These are phyloP conservation scores for Rickenella mellea DNA, from an alignment of 768 basidiomycete genomes.

Conservation along the genomic window DNA sequence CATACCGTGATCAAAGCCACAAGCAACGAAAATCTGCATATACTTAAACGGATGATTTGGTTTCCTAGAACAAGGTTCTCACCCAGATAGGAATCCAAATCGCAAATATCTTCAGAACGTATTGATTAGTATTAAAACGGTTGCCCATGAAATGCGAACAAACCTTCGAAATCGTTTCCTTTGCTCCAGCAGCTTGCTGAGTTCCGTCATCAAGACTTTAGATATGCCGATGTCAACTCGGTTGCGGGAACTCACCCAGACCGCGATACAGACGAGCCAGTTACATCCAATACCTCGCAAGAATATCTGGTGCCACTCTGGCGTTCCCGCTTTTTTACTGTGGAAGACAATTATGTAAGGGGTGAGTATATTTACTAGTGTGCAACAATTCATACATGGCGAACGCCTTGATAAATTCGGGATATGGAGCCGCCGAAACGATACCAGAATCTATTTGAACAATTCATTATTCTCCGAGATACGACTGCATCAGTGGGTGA, in stretches of 20 bases:
- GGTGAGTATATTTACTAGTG: neutral
- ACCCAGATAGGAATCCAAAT: conserved; percentile 75
- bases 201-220: neutral
- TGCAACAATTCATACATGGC: conserved; percentile 46
- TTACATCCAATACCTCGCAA: conserved; percentile 69
- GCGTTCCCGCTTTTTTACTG: conserved; percentile 55
- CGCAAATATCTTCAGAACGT: conserved; percentile 35
- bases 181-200: conserved; percentile 63
- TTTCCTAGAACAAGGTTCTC: conserved; percentile 7
- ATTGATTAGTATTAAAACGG: neutral
- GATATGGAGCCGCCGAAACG: conserved; percentile 49
- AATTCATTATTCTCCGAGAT: neutral
- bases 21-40: conserved; percentile 55
- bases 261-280: conserved; percentile 64
- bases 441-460: conserved; percentile 43
- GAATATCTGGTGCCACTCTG: conserved; percentile 66
- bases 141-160: too few relatives aligned
- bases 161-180: conserved; percentile 62
- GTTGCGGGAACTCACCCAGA: conserved; percentile 46
- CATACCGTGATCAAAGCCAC: conserved; percentile 62
- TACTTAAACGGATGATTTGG: neutral
- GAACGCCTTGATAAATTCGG: conserved; percentile 39
- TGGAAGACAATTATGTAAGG: neutral
- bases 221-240: neutral
- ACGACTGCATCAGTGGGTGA: neutral